phyloP scores from a whole-genome alignment of 2,329 filamentous ascomycete genomes.

The Trichoderma sp. region DNA sequence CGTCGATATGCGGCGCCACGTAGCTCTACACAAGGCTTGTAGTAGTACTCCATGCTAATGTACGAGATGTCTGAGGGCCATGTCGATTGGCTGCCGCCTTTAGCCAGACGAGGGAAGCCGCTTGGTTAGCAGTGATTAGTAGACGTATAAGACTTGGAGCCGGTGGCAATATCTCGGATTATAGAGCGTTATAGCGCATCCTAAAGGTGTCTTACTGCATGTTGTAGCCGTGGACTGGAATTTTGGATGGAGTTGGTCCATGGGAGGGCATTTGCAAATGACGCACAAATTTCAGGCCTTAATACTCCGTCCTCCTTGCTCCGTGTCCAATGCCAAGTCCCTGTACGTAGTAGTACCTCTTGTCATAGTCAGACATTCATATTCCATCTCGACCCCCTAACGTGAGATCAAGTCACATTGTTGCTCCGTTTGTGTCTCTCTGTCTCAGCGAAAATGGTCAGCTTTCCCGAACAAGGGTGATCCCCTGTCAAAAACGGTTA shows the following conservation, averaged over 20 bases:
- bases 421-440: not conserved
- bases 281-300: not conserved
- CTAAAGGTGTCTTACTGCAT: constrained; percentile 2
- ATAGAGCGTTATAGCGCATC: constrained; percentile 2
- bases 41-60: not conserved
- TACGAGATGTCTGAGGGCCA: constrained; percentile 2
- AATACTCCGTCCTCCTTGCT: not conserved
- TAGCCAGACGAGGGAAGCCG: not conserved
- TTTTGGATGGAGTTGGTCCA: not conserved
- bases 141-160: not conserved
- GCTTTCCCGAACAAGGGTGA: constrained; percentile 1
- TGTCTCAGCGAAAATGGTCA: constrained; percentile 13
- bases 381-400: not conserved
- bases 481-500: not conserved
- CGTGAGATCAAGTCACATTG: not conserved
- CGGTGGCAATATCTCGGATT: not conserved
- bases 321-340: not conserved
- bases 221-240: not conserved
- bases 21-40: not conserved
- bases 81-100: constrained; percentile 7
- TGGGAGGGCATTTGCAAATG: not conserved
- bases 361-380: not conserved
- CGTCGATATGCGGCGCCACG: constrained; percentile 13
- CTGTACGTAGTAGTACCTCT: not conserved
- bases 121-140: constrained; percentile 7